Conservation (phyloP, 176 grass and related monocot species). For the Carex scoparia region DNA sequence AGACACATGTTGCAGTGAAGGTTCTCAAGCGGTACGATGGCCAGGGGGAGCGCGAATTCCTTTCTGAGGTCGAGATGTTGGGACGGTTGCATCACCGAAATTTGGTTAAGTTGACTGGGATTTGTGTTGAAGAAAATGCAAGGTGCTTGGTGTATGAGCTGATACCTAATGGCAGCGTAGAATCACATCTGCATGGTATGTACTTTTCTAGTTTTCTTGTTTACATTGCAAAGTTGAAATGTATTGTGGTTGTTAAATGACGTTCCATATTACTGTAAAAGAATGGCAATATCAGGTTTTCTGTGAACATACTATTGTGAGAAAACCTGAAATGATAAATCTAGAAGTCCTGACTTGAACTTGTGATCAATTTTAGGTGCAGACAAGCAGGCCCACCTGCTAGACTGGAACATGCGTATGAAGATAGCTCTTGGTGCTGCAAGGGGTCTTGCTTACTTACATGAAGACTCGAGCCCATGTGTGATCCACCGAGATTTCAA, state of each 20-base stretch:
- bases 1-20: constrained; percentile 73
- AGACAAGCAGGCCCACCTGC: constrained; percentile 54
- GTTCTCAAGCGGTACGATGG: constrained; percentile 83
- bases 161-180: constrained; percentile 93
- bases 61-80: constrained; percentile 95
- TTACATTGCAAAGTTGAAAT: background rate
- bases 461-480: constrained; percentile 94
- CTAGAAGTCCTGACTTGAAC: constrained; percentile 16
- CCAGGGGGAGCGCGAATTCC: constrained; percentile 84
- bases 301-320: background rate
- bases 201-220: background rate
- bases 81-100: constrained; percentile 94
- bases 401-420: constrained; percentile 91
- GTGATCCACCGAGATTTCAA: constrained; percentile 99
- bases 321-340: background rate
- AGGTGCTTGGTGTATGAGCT: constrained; percentile 91
- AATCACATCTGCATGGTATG: constrained; percentile 96
- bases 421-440: constrained; percentile 92
- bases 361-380: constrained; percentile 36
- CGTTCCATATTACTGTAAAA: background rate
- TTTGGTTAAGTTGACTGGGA: constrained; percentile 91
- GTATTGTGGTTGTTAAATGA: background rate
- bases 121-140: constrained; percentile 78
- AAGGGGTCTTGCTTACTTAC: constrained; percentile 80
- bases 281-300: background rate